A percentile compares a stretch with the other conserved stretches of the same genome.
Conservation (phyloP, 306 rosid species). For the Gillenia trifoliata region DNA sequence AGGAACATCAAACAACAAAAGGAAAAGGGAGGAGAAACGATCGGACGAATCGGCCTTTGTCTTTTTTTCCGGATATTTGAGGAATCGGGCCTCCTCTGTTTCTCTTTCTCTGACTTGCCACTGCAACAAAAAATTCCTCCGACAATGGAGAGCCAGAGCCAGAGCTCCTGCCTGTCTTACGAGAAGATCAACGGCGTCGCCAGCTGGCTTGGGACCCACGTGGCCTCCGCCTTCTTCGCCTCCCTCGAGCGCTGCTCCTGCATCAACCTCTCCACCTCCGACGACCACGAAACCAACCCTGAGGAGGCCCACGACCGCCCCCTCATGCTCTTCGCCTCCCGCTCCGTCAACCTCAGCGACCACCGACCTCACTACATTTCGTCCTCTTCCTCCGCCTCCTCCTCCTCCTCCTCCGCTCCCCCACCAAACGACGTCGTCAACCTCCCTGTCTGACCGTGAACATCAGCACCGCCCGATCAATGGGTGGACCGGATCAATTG, state of each 20-base stretch:
- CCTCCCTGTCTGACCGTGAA: conserved; percentile 36
- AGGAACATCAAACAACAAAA: background rate
- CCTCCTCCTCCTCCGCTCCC: background rate
- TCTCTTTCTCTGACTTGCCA: background rate
- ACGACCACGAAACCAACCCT: conserved; percentile 31
- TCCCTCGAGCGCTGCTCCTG: conserved; percentile 47
- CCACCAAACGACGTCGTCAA: conserved; percentile 32
- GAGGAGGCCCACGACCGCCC: conserved; percentile 48
- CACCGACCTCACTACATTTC: conserved; percentile 18
- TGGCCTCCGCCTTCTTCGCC: conserved; percentile 46
- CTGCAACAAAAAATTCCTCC: background rate
- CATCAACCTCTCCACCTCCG: conserved; percentile 46
- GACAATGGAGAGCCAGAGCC: conserved; percentile 1
- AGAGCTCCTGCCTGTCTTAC: conserved; percentile 30
- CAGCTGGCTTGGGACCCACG: conserved; percentile 34
- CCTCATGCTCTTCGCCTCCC: conserved; percentile 37
- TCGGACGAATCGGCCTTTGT: background rate
- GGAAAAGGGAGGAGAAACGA: background rate
- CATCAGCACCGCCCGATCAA: background rate
- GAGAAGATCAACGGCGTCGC: conserved; percentile 42
- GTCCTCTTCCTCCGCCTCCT: background rate
- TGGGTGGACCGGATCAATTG: background rate
- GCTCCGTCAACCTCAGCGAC: conserved; percentile 33
- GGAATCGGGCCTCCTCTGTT: background rate
- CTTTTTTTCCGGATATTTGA: background rate